A percentile compares a stretch with the other conserved stretches of the same genome.
These are phyloP conservation scores for Pyricularia sp. DNA, from an alignment of 2,329 filamentous ascomycete genomes.

Conservation along the genomic window DNA sequence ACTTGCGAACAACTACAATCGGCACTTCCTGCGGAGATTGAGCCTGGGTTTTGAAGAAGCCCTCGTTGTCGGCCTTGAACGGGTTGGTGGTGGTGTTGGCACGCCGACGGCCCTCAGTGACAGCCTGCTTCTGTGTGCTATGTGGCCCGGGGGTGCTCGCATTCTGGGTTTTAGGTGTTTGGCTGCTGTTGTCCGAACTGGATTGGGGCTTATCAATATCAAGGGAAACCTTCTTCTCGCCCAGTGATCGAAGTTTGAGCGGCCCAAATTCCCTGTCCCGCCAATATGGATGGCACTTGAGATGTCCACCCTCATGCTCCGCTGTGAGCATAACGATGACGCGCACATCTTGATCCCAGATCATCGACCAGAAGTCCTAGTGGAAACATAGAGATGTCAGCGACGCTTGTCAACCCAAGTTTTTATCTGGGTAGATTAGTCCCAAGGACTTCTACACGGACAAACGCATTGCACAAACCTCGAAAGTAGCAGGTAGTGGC, in stretches of 20 bases:
- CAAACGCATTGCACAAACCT: slow-evolving; percentile 46
- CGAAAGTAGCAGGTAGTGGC: slow-evolving; percentile 83
- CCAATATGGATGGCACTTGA: slow-evolving; percentile 97
- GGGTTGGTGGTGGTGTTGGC: slow-evolving; percentile 2
- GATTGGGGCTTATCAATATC: slow-evolving; percentile 51
- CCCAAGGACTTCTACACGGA: neutral
- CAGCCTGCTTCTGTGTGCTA: slow-evolving; percentile 18
- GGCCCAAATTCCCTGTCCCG: slow-evolving; percentile 67
- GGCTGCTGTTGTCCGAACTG: slow-evolving; percentile 15
- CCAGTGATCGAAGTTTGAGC: slow-evolving; percentile 65
- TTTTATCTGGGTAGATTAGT: neutral
- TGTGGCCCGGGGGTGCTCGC: slow-evolving; percentile 10
- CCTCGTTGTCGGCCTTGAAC: neutral
- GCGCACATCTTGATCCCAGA: slow-evolving; percentile 94
- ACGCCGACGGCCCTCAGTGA: neutral
- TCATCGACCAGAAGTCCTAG: slow-evolving; percentile 93
- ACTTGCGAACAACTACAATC: slow-evolving; percentile 70
- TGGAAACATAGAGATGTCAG: neutral
- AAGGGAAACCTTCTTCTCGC: slow-evolving; percentile 73
- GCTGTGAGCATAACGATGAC: slow-evolving; percentile 96
- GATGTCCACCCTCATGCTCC: slow-evolving; percentile 82
- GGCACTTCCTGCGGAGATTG: neutral
- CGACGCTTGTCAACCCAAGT: neutral
- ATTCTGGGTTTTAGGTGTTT: neutral
- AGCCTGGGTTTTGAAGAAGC: neutral